A percentile compares a stretch with the other conserved stretches of the same genome.
Conservation (phyloP, 305 asterid genomes). For the Salvia sclarea region DNA sequence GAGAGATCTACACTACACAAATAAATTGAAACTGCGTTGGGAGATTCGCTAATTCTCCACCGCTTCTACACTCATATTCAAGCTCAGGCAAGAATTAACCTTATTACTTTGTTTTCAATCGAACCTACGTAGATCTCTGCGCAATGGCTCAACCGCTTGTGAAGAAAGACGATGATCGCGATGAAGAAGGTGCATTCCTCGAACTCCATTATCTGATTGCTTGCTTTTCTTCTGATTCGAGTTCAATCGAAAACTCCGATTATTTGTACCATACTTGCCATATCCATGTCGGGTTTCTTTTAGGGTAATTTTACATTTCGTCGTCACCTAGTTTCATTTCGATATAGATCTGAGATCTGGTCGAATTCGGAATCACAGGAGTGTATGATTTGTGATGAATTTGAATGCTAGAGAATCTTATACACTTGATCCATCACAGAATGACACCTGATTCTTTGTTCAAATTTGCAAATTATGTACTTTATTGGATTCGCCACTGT, state of each 20-base stretch:
- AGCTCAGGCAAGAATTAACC: constrained; percentile 1
- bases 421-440: constrained; percentile 20
- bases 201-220: constrained; percentile 5
- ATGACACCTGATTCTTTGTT: constrained; percentile 24
- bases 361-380: constrained; percentile 21
- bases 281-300: constrained; percentile 7
- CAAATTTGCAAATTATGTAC: constrained; percentile 16
- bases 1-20: constrained; percentile 34
- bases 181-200: constrained; percentile 70
- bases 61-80: neutral
- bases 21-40: constrained; percentile 14
- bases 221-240: neutral
- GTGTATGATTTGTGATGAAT: constrained; percentile 6
- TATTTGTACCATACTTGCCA: constrained; percentile 3
- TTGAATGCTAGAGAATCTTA: constrained; percentile 12
- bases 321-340: constrained; percentile 7
- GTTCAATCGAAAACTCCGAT: constrained; percentile 16
- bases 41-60: constrained; percentile 39
- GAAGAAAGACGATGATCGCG: constrained; percentile 98
- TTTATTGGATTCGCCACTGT: constrained; percentile 19
- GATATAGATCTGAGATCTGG: constrained; percentile 36
- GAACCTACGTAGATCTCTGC: constrained; percentile 36
- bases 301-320: constrained; percentile 8
- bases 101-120: constrained; percentile 20
- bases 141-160: constrained; percentile 83